These are phyloP conservation scores for Cystobasidium sp. DNA, from an alignment of 1,284 basidiomycete genomes.

Conservation along the genomic window DNA sequence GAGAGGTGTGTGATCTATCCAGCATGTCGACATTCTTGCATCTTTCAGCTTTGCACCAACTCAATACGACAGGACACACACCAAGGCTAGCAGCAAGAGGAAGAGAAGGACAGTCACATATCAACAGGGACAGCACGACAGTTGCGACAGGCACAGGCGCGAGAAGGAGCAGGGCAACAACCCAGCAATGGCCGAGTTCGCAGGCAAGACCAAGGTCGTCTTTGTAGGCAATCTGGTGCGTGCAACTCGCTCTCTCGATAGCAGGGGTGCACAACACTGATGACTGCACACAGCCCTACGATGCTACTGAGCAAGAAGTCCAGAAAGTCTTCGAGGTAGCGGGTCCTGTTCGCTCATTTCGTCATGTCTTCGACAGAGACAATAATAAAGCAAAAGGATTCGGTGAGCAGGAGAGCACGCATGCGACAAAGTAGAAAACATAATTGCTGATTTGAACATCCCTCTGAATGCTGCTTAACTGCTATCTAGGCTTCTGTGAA, in stretches of 20 bases:
- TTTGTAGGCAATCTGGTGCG: slow-evolving; percentile 45
- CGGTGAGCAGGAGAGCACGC: slow-evolving; percentile 74
- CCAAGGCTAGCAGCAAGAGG: too few relatives aligned
- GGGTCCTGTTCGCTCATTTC: slow-evolving; percentile 81
- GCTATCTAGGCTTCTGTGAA: slow-evolving; percentile 49
- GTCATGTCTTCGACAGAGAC: slow-evolving; percentile 92
- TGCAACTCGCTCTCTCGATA: background rate
- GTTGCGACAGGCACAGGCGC: background rate
- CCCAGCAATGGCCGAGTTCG: slow-evolving; percentile 33
- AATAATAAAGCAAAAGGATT: slow-evolving; percentile 96
- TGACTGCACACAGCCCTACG: slow-evolving; percentile 27
- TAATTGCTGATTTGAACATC: slow-evolving; percentile 9
- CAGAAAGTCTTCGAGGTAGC: slow-evolving; percentile 72
- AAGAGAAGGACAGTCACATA: too few relatives aligned
- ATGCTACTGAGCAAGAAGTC: slow-evolving; percentile 15
- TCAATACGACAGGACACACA: background rate
- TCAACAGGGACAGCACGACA: too few relatives aligned
- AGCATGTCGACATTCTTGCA: background rate
- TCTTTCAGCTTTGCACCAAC: background rate
- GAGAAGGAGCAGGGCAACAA: too few relatives aligned
- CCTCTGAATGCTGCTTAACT: slow-evolving; percentile 13
- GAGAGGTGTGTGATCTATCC: background rate
- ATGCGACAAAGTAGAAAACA: slow-evolving; percentile 3
- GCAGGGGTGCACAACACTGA: background rate
- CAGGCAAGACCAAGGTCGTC: slow-evolving; percentile 44